These are phyloP conservation scores for Yamadazyma triangularis DNA, from an alignment of 1,139 yeast species.

Conservation along the genomic window DNA sequence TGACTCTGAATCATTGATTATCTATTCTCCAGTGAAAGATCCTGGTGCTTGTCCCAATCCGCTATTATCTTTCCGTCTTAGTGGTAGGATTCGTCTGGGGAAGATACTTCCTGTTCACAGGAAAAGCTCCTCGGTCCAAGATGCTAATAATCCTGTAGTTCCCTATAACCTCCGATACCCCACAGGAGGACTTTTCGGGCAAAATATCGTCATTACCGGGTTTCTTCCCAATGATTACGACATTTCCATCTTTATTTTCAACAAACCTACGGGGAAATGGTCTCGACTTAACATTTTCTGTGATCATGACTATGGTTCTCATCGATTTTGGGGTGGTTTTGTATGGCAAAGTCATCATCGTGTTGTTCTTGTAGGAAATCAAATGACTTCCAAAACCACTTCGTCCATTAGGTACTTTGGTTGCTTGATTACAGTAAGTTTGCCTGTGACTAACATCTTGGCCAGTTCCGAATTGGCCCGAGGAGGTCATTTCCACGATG, in stretches of 20 bases:
- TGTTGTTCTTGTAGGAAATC: constrained; percentile 52
- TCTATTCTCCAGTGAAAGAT: constrained; percentile 28
- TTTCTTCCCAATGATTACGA: constrained; percentile 49
- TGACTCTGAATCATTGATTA: constrained; percentile 29
- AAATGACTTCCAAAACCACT: constrained; percentile 42
- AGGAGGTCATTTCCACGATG: constrained; percentile 18
- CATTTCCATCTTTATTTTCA: constrained; percentile 55
- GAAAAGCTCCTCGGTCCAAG: constrained; percentile 11
- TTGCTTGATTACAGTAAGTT: constrained; percentile 51
- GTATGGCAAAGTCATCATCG: constrained; percentile 77
- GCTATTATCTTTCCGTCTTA: constrained; percentile 31
- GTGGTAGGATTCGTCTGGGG: constrained; percentile 30
- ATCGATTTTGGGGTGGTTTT: constrained; percentile 63
- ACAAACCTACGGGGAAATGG: constrained; percentile 63
- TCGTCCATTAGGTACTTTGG: constrained; percentile 60
- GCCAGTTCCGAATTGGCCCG: constrained; percentile 41
- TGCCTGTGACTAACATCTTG: constrained; percentile 62
- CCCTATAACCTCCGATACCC: constrained; percentile 49
- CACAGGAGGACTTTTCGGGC: constrained; percentile 60
- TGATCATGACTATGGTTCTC: constrained; percentile 51
- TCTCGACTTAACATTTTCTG: constrained; percentile 55
- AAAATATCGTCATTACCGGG: constrained; percentile 58
- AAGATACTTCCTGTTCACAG: constrained; percentile 26
- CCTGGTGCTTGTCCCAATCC: constrained; percentile 25
- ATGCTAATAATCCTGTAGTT: constrained; percentile 5